Evolutionary conservation across 345 rosid genomes (phyloP).

Genomic region (Noccaea caerulescens): DNA sequence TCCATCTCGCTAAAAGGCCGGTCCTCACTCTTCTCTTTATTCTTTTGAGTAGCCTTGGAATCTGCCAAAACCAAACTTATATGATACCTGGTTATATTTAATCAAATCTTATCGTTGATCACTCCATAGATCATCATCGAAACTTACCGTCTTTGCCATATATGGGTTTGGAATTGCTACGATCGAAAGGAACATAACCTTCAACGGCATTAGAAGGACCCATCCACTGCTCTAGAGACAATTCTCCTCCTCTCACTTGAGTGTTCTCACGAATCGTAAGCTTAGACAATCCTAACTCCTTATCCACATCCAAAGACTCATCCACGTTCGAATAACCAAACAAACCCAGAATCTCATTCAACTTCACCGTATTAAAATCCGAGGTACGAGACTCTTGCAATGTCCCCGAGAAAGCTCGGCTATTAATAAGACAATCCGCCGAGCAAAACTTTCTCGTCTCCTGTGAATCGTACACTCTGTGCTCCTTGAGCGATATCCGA

Average conservation of each 20-base stretch:
- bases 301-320: constrained; percentile 27
- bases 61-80: constrained; percentile 50
- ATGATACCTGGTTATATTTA: neutral
- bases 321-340: constrained; percentile 47
- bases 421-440: constrained; percentile 57
- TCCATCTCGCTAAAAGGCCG: constrained; percentile 54
- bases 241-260: constrained; percentile 45
- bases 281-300: constrained; percentile 55
- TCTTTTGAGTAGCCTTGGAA: constrained; percentile 40
- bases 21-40: constrained; percentile 44
- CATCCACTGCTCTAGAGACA: constrained; percentile 51
- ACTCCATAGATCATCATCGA: neutral
- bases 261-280: constrained; percentile 64
- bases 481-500: constrained; percentile 71
- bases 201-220: constrained; percentile 86
- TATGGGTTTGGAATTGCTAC: constrained; percentile 37
- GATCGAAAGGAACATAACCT: constrained; percentile 73
- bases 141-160: constrained; percentile 48
- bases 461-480: constrained; percentile 64
- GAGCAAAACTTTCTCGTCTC: constrained; percentile 76
- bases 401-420: constrained; percentile 56
- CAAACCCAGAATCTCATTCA: constrained; percentile 55
- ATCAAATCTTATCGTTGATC: neutral
- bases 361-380: constrained; percentile 49
- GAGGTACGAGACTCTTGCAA: constrained; percentile 62